Conservation (phyloP, 257 asterid genomes). For the Echites panduratus region DNA sequence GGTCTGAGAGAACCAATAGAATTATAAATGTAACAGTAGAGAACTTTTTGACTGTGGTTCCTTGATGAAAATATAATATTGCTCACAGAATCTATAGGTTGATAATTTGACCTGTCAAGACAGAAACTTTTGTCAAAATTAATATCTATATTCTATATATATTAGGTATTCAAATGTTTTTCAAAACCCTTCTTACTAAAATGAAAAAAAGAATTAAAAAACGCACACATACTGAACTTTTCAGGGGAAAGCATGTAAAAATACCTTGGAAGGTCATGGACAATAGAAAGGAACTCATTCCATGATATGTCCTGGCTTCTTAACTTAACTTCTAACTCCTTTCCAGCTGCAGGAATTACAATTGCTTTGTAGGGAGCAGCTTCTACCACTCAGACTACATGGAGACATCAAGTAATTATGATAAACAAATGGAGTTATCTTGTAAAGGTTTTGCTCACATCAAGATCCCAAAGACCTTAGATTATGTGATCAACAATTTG, state of each 20-base stretch:
- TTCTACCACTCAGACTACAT: constrained; percentile 79
- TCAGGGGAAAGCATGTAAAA: background rate
- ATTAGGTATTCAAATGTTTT: background rate
- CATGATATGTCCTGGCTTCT: constrained; percentile 67
- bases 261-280: constrained; percentile 51
- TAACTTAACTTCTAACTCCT: constrained; percentile 51
- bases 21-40: background rate
- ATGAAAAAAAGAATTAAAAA: background rate
- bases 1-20: background rate
- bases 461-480: background rate
- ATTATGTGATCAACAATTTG: background rate
- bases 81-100: constrained; percentile 59
- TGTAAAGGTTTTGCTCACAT: background rate
- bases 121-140: constrained; percentile 11
- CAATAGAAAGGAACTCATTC: constrained; percentile 56
- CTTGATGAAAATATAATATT: constrained; percentile 87
- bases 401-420: background rate
- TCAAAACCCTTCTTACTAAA: background rate
- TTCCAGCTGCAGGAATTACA: constrained; percentile 71
- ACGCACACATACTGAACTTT: background rate
- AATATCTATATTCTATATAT: background rate
- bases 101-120: constrained; percentile 57
- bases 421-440: background rate
- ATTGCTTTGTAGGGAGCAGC: constrained; percentile 58
- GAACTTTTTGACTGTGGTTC: constrained; percentile 60